Evolutionary conservation across 805 yeast genomes (phyloP), one percentile per base, ranked within the genome.

Genomic region (Wickerhamiella nectarea): DNA sequence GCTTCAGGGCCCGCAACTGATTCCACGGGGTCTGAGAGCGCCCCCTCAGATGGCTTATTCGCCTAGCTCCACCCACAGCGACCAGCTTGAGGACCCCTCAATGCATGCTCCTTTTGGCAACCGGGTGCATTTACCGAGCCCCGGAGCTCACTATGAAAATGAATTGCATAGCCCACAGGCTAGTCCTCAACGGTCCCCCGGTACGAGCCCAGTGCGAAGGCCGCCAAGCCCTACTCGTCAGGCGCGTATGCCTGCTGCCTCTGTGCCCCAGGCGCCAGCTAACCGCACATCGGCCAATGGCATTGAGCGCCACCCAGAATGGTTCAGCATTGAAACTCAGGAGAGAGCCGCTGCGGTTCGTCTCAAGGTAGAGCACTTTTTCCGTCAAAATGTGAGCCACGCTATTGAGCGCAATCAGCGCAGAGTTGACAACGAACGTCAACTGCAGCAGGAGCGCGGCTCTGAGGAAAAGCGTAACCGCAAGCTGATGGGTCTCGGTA

Each of bases 341-440:
- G 95, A 86, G 54, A 77, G 76, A 53, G 85, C 95, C 0, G 77
- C 93, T 0, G 83, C 89, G 2, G 76, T 83, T 36, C 85, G 84
- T 60, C 68, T 86, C 48, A 78, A 78, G 51, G 66, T 86, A 39
- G 95, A 86, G 58, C 84, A 84, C 56, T 83, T 75, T 58, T 86
- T 85, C 63, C 84, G 84, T 50, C 75, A 82, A 59, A 76, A 87
- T 14, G 93, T 87, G 22, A 74, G 75, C 44, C 93, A 86, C 59
- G 97, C 98, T 0, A 86, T 91, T 48, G 98, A 91, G 61, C 70
- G 98, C 51, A 91, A 89, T 59, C 95, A 87, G 61, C 76, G 97
- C 62, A 71, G 96, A 34, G 74, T 86, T 33, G 85, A 80, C 53
- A 70, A 86, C 50, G 98, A 83, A 64, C 80, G 78, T 51, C 73